phyloP scores from a whole-genome alignment of 2,329 filamentous ascomycete species.

The Fusarium begoniae region DNA sequence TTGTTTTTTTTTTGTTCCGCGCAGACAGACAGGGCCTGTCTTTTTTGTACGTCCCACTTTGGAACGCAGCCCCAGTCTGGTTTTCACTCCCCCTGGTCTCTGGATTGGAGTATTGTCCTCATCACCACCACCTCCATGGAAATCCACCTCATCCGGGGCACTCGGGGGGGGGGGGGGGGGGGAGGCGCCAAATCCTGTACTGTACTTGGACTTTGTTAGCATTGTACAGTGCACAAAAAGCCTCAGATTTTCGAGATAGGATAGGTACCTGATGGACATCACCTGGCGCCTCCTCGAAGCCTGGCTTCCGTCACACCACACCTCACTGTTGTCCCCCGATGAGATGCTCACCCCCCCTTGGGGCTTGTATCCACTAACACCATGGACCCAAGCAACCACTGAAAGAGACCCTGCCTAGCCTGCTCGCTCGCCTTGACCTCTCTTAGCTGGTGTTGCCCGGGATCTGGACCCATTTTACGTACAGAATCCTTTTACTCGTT shows the following conservation, averaged over 20 bases:
- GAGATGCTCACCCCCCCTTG: not conserved
- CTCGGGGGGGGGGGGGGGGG: not conserved
- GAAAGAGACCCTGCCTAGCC: slow-evolving; percentile 14
- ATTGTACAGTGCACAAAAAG: slow-evolving; percentile 30
- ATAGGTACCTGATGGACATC: not conserved
- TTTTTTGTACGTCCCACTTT: slow-evolving; percentile 27
- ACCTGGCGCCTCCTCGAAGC: not conserved
- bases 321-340: not conserved
- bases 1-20: too few relatives aligned
- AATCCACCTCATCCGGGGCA: slow-evolving; percentile 28
- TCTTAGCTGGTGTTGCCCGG: slow-evolving; percentile 20
- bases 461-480: slow-evolving; percentile 21
- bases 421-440: slow-evolving; percentile 16
- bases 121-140: slow-evolving; percentile 8
- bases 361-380: slow-evolving; percentile 3
- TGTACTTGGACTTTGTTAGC: not conserved
- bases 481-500: slow-evolving; percentile 14
- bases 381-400: slow-evolving; percentile 22
- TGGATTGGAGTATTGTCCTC: slow-evolving; percentile 26
- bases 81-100: slow-evolving; percentile 17
- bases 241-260: slow-evolving; percentile 1
- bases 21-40: too few relatives aligned
- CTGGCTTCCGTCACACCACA: slow-evolving; percentile 10
- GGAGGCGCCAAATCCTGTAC: not conserved
- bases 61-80: slow-evolving; percentile 3